phyloP scores from a whole-genome alignment of 495 filamentous ascomycete species.

The Trichoderma erinaceum region DNA sequence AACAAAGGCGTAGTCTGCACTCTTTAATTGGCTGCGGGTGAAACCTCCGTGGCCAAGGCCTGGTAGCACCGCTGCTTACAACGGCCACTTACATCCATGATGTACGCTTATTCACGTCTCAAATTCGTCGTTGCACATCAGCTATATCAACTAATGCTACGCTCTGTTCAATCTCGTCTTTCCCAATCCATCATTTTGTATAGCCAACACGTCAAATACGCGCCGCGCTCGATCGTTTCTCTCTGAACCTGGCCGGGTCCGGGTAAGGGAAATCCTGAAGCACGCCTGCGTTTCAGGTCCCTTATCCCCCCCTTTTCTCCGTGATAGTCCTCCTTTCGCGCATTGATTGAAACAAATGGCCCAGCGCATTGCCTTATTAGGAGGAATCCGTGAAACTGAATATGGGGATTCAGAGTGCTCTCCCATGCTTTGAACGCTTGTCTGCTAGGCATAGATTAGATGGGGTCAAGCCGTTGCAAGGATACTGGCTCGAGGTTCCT shows the following conservation, averaged over 20 bases:
- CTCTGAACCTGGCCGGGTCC: neutral
- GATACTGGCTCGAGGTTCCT: neutral
- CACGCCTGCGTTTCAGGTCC: slow-evolving; percentile 14
- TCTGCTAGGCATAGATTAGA: neutral
- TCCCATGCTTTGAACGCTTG: neutral
- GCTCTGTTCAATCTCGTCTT: neutral
- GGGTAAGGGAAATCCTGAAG: slow-evolving; percentile 1
- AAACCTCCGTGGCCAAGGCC: too few relatives aligned
- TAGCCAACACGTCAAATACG: neutral
- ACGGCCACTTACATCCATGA: neutral
- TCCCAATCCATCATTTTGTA: neutral
- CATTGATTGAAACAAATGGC: slow-evolving; percentile 1
- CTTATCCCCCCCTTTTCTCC: slow-evolving; percentile 6
- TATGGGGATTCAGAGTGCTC: neutral
- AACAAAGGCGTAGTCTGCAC: too few relatives aligned
- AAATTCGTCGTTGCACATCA: neutral
- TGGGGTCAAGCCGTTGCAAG: neutral
- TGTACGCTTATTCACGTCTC: neutral
- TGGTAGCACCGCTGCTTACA: too few relatives aligned
- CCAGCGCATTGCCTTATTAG: neutral
- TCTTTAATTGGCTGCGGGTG: too few relatives aligned
- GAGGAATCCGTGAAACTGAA: neutral
- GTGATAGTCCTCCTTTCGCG: neutral
- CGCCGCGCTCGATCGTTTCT: neutral
- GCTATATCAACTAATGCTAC: neutral